Evolutionary conservation across 2,329 filamentous ascomycete species (phyloP).

Genomic region (Fusarium incarnatum): DNA sequence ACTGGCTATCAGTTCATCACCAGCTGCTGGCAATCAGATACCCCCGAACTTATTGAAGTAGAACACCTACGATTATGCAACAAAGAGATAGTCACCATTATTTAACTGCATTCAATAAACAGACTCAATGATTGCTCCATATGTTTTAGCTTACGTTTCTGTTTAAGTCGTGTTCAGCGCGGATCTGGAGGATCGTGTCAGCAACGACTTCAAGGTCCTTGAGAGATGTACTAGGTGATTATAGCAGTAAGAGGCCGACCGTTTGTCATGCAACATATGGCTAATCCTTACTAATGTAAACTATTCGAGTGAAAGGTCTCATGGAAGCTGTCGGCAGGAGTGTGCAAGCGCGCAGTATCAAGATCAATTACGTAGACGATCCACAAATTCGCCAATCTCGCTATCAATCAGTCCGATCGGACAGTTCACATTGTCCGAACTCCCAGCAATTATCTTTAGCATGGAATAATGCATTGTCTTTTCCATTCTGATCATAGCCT

Average conservation of each 20-base stretch:
- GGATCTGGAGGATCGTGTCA: too few species aligned
- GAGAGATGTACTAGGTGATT: too few species aligned
- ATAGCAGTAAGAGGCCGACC: too few species aligned
- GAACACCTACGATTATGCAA: fast-evolving
- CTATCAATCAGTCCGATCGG: neutral
- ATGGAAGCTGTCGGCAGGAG: too few species aligned
- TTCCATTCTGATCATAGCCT: fast-evolving
- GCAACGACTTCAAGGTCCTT: too few species aligned
- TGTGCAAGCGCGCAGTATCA: neutral
- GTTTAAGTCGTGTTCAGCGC: too few species aligned
- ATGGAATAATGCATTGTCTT: fast-evolving
- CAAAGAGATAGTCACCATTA: neutral
- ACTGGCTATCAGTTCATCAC: neutral
- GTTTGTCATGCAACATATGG: too few species aligned
- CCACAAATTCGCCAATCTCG: neutral
- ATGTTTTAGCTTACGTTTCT: too few species aligned
- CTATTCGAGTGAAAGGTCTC: fast-evolving
- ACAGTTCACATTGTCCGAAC: neutral
- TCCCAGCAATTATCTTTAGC: neutral
- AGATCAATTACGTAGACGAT: neutral
- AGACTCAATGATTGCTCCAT: too few species aligned
- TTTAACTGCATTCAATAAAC: neutral
- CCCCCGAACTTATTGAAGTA: fast-evolving
- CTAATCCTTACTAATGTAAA: too few species aligned
- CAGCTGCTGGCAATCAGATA: fast-evolving